Conservation (phyloP, 139 green algal species). For the Chlamydomonas eustigma region DNA sequence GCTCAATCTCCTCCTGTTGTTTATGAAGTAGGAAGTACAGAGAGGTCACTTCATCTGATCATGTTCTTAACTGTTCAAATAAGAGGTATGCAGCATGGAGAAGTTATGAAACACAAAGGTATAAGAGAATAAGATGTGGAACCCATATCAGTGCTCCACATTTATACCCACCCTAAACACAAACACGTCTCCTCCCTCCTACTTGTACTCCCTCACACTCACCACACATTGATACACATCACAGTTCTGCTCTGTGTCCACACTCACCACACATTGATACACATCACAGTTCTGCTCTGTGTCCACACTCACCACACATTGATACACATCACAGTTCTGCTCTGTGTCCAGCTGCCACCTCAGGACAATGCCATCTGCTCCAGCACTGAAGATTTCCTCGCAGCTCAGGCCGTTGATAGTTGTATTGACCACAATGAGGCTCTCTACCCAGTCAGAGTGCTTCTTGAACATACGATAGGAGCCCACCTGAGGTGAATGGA, state of each 20-base stretch:
- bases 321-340: constrained; percentile 63
- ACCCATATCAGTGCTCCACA: no score
- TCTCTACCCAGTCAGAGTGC: constrained; percentile 58
- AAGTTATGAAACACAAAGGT: no score
- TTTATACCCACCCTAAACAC: no score
- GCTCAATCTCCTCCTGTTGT: constrained; percentile 20
- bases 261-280: constrained; percentile 47
- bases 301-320: constrained; percentile 32
- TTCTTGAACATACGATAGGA: constrained; percentile 46
- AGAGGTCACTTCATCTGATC: no score
- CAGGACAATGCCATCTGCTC: constrained; percentile 45
- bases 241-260: constrained; percentile 37
- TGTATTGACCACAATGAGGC: constrained; percentile 40
- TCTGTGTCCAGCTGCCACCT: constrained; percentile 63
- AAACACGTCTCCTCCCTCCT: no score
- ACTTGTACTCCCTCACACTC: background rate
- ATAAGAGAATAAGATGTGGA: no score
- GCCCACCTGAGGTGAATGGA: background rate
- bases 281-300: constrained; percentile 53
- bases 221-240: constrained; percentile 48
- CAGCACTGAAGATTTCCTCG: constrained; percentile 44
- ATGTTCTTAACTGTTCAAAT: no score
- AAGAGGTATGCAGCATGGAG: no score
- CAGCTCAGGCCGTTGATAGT: constrained; percentile 15
- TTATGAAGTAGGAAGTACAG: no score